A percentile compares a stretch with the other conserved stretches of the same genome.
phyloP scores from a whole-genome alignment of 2,329 filamentous ascomycete species.

The Leptographium flavum region DNA sequence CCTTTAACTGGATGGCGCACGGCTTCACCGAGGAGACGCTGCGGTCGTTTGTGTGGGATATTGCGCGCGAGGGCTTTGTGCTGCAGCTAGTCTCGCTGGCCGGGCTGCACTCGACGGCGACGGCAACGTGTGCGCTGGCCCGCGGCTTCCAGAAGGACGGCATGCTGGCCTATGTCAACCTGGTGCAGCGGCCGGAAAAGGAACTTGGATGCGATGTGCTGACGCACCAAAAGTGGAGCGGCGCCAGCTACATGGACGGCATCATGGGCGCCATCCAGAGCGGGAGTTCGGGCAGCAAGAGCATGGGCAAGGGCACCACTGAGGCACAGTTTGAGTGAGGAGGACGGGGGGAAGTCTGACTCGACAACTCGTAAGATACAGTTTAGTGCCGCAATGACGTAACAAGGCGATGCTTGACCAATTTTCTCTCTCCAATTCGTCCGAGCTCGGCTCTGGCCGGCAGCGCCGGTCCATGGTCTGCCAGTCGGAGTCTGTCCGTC shows the following conservation, averaged over 20 bases:
- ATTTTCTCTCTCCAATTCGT: neutral
- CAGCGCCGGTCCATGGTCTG: no score
- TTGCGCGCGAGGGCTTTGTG: slow-evolving; percentile 73
- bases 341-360: neutral
- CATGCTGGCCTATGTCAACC: slow-evolving; percentile 94
- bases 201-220: slow-evolving; percentile 83
- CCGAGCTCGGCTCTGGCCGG: slow-evolving; percentile 1
- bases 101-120: slow-evolving; percentile 51
- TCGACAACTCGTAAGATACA: no score
- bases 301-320: slow-evolving; percentile 91
- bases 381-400: neutral
- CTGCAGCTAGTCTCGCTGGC: slow-evolving; percentile 54
- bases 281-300: slow-evolving; percentile 79
- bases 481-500: neutral
- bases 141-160: slow-evolving; percentile 75
- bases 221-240: slow-evolving; percentile 81
- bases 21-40: slow-evolving; percentile 75
- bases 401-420: neutral
- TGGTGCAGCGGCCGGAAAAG: slow-evolving; percentile 82
- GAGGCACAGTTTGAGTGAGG: slow-evolving; percentile 47
- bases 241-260: slow-evolving; percentile 63
- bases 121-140: slow-evolving; percentile 59
- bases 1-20: slow-evolving; percentile 97
- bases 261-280: slow-evolving; percentile 83
- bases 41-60: slow-evolving; percentile 90